phyloP scores from a whole-genome alignment of 768 basidiomycete genomes.

The Pleurotus citrinopileatus region DNA sequence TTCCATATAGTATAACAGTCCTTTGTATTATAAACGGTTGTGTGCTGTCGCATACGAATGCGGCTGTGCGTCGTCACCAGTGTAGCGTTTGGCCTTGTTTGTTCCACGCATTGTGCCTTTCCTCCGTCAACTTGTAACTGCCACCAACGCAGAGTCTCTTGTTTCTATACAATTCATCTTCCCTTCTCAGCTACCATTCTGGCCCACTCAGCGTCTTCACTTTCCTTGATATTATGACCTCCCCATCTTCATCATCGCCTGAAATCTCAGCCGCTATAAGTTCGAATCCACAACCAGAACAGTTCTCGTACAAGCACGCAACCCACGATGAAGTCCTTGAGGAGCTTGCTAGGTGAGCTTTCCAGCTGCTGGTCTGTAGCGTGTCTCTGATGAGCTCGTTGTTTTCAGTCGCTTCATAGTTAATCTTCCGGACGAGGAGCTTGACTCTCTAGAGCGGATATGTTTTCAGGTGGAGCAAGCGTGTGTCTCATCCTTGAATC shows the following conservation, averaged over 20 bases:
- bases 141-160: slow-evolving; percentile 3
- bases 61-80: neutral
- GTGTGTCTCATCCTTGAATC: slow-evolving; percentile 45
- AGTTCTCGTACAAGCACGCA: slow-evolving; percentile 66
- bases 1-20: too few relatives aligned
- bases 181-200: neutral
- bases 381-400: slow-evolving; percentile 5
- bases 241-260: slow-evolving; percentile 77
- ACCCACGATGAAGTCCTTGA: slow-evolving; percentile 85
- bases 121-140: neutral
- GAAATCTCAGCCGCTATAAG: slow-evolving; percentile 55
- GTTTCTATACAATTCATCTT: slow-evolving; percentile 6
- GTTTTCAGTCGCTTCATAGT: slow-evolving; percentile 86
- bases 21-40: too few relatives aligned
- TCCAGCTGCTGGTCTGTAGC: slow-evolving; percentile 14
- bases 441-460: slow-evolving; percentile 86
- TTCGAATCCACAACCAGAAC: slow-evolving; percentile 29
- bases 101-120: neutral
- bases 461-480: slow-evolving; percentile 99
- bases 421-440: slow-evolving; percentile 92
- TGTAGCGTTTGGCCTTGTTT: slow-evolving; percentile 8
- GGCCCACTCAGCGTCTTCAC: slow-evolving; percentile 1
- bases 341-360: slow-evolving; percentile 79
- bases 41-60: neutral
- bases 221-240: slow-evolving; percentile 53